Evolutionary conservation across 345 rosid species (phyloP).

Genomic region (Nasturtium officinale): DNA sequence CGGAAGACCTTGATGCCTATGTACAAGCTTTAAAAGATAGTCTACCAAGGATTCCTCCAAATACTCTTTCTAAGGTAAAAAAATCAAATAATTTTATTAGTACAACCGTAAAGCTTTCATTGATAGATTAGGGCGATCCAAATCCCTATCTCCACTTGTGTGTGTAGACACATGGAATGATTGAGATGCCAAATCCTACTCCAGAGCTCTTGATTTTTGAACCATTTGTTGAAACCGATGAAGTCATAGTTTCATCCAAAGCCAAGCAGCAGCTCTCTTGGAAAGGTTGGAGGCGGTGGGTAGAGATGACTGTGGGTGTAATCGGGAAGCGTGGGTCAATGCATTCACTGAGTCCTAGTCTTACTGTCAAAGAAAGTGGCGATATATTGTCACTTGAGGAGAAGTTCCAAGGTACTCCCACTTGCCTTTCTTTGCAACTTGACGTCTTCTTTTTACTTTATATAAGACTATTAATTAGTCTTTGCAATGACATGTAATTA

Average conservation of each 20-base stretch:
- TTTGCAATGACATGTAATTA: slow-evolving; percentile 15
- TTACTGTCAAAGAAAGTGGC: slow-evolving; percentile 90
- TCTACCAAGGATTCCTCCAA: slow-evolving; percentile 75
- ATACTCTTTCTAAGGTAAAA: slow-evolving; percentile 79
- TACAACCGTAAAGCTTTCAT: not conserved
- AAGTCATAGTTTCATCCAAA: slow-evolving; percentile 66
- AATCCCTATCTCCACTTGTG: slow-evolving; percentile 5
- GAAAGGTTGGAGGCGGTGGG: slow-evolving; percentile 81
- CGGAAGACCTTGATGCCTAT: slow-evolving; percentile 71
- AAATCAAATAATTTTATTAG: not conserved
- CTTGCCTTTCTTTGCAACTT: slow-evolving; percentile 22
- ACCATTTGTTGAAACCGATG: slow-evolving; percentile 92
- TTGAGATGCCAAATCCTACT: slow-evolving; percentile 93
- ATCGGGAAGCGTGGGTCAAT: slow-evolving; percentile 71
- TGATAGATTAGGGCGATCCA: slow-evolving; percentile 12
- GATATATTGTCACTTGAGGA: slow-evolving; percentile 93
- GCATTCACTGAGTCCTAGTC: slow-evolving; percentile 84
- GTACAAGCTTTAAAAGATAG: slow-evolving; percentile 71
- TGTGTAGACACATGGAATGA: slow-evolving; percentile 80
- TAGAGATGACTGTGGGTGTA: slow-evolving; percentile 90
- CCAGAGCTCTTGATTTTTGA: slow-evolving; percentile 83
- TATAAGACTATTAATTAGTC: slow-evolving; percentile 8
- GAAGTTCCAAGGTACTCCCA: slow-evolving; percentile 90
- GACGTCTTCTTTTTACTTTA: not conserved
- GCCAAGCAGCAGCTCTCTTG: slow-evolving; percentile 56